These are phyloP conservation scores for Phytophthora megakarya DNA, from an alignment of 352 stramenopile genomes.

Conservation along the genomic window DNA sequence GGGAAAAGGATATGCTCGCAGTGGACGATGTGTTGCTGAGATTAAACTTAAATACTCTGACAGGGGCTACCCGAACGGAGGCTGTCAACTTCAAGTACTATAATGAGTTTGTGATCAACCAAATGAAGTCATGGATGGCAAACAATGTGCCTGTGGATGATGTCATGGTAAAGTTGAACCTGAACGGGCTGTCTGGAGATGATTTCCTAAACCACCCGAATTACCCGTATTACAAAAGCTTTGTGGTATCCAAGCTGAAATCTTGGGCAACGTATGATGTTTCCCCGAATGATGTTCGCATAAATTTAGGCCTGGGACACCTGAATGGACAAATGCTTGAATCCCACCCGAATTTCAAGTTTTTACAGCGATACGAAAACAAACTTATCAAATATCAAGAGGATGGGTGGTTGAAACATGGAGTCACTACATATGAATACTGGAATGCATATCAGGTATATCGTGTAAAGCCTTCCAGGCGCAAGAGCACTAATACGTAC, in stretches of 20 bases:
- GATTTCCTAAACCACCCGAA: constrained; percentile 8
- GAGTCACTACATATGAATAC: not conserved
- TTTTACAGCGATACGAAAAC: not conserved
- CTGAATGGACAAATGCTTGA: not conserved
- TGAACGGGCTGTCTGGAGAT: constrained; percentile 9
- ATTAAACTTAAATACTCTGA: constrained; percentile 8
- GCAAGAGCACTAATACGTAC: not conserved
- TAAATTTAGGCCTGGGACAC: constrained; percentile 1
- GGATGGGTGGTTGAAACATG: constrained; percentile 15
- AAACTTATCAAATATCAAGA: constrained; percentile 4
- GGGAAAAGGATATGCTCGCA: not conserved
- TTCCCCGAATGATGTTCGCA: not conserved
- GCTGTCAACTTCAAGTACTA: constrained; percentile 24
- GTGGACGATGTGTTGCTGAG: not conserved
- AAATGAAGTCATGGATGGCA: constrained; percentile 5
- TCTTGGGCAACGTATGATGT: not conserved
- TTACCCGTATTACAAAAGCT: constrained; percentile 20
- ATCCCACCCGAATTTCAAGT: constrained; percentile 7
- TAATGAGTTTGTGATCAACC: constrained; percentile 6
- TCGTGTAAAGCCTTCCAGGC: not conserved
- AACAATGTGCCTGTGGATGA: not conserved
- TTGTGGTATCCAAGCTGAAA: constrained; percentile 15
- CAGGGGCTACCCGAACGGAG: not conserved
- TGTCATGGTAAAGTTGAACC: constrained; percentile 14
- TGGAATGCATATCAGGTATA: constrained; percentile 3